These are phyloP conservation scores for Ananas comosus DNA, from an alignment of 176 grass and related monocot genomes.

Conservation along the genomic window DNA sequence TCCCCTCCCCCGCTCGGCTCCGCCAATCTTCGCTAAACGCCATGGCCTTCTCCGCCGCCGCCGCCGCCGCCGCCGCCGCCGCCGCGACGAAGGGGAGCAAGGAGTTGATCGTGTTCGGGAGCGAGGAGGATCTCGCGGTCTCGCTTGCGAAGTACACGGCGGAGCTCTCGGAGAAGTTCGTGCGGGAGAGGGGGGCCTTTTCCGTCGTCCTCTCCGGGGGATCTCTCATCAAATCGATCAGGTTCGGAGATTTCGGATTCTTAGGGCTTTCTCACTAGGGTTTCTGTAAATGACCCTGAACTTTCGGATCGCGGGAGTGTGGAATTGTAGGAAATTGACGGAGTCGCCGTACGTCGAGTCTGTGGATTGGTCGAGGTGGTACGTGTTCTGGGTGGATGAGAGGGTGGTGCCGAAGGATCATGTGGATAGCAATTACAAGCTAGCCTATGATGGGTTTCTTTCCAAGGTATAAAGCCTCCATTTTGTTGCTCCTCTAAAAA, in stretches of 20 bases:
- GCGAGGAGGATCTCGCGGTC: conserved; percentile 53
- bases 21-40: not conserved
- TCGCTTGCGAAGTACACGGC: conserved; percentile 74
- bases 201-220: conserved; percentile 79
- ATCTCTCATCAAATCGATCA: conserved; percentile 58
- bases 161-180: conserved; percentile 65
- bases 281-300: not conserved
- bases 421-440: conserved; percentile 95
- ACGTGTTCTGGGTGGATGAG: conserved; percentile 96
- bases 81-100: conserved; percentile 25
- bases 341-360: conserved; percentile 74
- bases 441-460: conserved; percentile 81
- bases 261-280: not conserved
- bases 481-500: not conserved
- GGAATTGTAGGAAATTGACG: conserved; percentile 58
- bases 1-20: not conserved
- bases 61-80: conserved; percentile 15
- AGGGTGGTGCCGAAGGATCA: conserved; percentile 80
- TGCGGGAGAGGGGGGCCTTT: conserved; percentile 63
- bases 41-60: conserved; percentile 36
- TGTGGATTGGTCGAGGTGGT: conserved; percentile 83
- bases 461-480: conserved; percentile 47
- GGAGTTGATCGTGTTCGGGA: conserved; percentile 38
- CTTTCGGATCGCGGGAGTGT: not conserved
- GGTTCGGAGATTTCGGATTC: conserved; percentile 10